These are phyloP conservation scores for Erythrobasidium yunnanense DNA, from an alignment of 768 basidiomycete species.

Conservation along the genomic window DNA sequence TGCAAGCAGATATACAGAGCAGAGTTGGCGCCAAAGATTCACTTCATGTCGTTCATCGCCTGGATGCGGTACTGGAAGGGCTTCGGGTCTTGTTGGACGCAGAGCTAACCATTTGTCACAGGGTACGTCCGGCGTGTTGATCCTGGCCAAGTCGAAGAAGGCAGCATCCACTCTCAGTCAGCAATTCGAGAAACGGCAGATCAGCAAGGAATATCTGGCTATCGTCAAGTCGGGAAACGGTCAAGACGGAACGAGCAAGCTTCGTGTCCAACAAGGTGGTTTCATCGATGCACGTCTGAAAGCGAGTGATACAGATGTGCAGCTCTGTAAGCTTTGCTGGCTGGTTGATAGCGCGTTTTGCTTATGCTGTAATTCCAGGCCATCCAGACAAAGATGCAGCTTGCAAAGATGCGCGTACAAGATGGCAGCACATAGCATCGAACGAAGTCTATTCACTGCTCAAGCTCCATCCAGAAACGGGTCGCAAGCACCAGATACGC, in stretches of 20 bases:
- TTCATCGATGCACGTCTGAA: no score
- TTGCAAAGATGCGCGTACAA: background rate
- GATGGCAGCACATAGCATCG: background rate
- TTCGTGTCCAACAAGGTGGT: no score
- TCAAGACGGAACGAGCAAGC: background rate
- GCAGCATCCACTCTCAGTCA: background rate
- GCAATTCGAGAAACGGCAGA: background rate
- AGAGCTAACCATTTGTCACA: no score
- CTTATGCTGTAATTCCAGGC: no score
- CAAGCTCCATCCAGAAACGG: background rate
- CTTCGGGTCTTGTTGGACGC: no score
- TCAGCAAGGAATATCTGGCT: constrained; percentile 12
- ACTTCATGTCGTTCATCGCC: constrained; percentile 4
- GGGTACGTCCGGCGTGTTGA: constrained; percentile 12
- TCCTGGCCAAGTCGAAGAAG: background rate
- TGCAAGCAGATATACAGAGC: no score
- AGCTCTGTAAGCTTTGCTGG: no score
- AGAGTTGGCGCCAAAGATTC: background rate
- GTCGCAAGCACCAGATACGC: constrained; percentile 19
- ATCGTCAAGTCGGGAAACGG: constrained; percentile 1
- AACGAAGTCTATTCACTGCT: background rate
- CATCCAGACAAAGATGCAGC: no score
- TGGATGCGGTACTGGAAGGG: constrained; percentile 21
- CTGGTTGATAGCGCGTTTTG: no score
- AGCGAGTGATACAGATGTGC: no score